phyloP scores from a whole-genome alignment of 495 filamentous ascomycete species.

The Xylaria sp. region DNA sequence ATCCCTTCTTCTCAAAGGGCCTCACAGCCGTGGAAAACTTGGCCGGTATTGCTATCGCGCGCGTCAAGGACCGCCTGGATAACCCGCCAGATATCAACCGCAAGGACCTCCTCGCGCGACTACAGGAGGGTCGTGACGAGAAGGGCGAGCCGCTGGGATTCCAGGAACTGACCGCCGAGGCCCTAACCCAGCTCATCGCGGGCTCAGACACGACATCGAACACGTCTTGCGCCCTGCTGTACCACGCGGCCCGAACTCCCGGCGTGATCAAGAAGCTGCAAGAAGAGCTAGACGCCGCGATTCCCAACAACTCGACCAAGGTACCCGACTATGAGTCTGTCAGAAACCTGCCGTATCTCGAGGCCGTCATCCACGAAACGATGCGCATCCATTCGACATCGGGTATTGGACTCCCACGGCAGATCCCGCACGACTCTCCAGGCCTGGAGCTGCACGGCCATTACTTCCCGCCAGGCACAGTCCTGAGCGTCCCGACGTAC shows the following conservation, averaged over 20 bases:
- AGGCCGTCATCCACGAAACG: conserved; percentile 84
- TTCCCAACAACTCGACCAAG: conserved; percentile 58
- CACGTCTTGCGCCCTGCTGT: conserved; percentile 85
- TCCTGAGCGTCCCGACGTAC: conserved; percentile 85
- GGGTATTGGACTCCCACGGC: conserved; percentile 83
- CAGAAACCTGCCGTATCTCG: conserved; percentile 77
- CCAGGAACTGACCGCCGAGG: conserved; percentile 85
- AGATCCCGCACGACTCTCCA: conserved; percentile 68
- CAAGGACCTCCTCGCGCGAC: conserved; percentile 79
- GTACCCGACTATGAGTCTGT: conserved; percentile 77
- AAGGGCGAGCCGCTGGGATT: conserved; percentile 75
- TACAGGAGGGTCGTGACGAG: conserved; percentile 88
- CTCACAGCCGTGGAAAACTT: conserved; percentile 69
- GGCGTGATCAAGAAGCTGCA: conserved; percentile 76
- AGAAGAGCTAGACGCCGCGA: conserved; percentile 71
- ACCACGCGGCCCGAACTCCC: conserved; percentile 72
- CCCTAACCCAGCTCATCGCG: conserved; percentile 88
- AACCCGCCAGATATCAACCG: conserved; percentile 67
- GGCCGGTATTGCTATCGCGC: conserved; percentile 78
- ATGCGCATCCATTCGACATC: conserved; percentile 91
- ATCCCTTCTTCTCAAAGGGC: conserved; percentile 71
- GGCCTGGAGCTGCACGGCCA: conserved; percentile 58
- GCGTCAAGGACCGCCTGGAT: conserved; percentile 75
- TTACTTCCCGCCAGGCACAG: conserved; percentile 75
- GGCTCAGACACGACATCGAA: conserved; percentile 92